Base-by-base conservation (phyloP, 768 basidiomycete genomes). In the Leccinellum rugosiceps region DNA sequence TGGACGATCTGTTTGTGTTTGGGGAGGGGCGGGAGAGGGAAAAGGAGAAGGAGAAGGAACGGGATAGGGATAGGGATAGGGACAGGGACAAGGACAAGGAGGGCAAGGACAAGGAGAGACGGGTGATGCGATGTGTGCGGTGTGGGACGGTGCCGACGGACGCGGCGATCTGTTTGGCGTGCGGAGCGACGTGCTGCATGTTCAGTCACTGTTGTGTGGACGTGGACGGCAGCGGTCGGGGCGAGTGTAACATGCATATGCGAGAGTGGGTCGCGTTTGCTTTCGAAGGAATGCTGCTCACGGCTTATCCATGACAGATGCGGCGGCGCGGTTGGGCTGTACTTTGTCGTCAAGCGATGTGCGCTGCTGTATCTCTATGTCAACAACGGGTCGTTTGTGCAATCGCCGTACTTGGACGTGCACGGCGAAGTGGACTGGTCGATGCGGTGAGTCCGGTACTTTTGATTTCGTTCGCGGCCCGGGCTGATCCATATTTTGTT, bases 201-300 rank as follows among this genome's bases (percentile, higher is more conserved):
- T 89, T 93, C 69, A 92, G 92, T 63, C 87, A 94, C 60, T 99
- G 97, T 67, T 99, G 97, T 69, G 77, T 79, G 62, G 93, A 94
- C 60, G 64, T 72, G 51, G 80, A 77, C 17, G 77, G 80, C 15
- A 76, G 62, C 23, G 75, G 77, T 41, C 77, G 87, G 25, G 97
- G 96, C 28, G 96, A 99, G 68, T 98, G 95, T 71, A 99, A 98
- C 69, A 83, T 90, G 79, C 97, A 98, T 69, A 91, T 88, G 51
- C 80, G 94, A 81, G 89, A 92, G 96, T 97, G 68, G 68, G 94
- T 86, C 7, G n/a, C 11, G 3, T 14, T 34, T n/a, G n/a, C n/a
- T n/a, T n/a, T n/a, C n/a, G n/a, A n/a, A n/a, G n/a, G n/a, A n/a
- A n/a, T n/a, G n/a, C n/a, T n/a, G n/a, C n/a, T n/a, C n/a, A n/a